Base-by-base conservation (phyloP, 352 stramenopile genomes). In the Phytophthora pinifolia region DNA sequence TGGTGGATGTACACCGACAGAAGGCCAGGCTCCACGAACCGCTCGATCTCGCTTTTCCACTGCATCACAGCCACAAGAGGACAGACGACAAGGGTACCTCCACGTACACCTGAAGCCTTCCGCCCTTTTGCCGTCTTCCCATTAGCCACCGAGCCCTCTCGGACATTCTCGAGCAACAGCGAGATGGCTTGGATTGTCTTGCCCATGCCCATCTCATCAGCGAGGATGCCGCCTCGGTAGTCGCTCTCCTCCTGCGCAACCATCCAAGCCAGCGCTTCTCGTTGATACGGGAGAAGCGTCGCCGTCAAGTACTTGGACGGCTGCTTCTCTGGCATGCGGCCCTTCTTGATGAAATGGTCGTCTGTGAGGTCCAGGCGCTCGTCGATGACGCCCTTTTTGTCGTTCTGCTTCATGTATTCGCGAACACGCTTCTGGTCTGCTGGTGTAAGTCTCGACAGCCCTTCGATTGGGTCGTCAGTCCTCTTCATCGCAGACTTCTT, bases 171-270 rank as follows among this genome's bases (percentile, higher is more conserved):
- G 1, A 99, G 64, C 22, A 99, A 98, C 8, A 96, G 75, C 6
- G 90, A 86, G 46, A 99, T 99, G 3, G 96, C 96, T 77, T 99
- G 96, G 37, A 99, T 83, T 0, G 96, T 99, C 64, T 99, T 99
- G 9, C 97, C 90, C 89, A 97, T 97, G 13, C 92, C 96, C 97
- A 99, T 99, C 76, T 99, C 96, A 55, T 99, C 97, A 0, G 96
- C 97, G 6, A 99, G 62, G 41, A 99, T 98, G 2, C 97, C 97
- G 22, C 97, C 97, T 44, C 84, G 76, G 51, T 98, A 90, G 4
- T 70, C 65, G 36, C 82, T 83, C 27, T 87, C 50, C 67, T 99
- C 97, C 75, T 99, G 96, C 2, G 56, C 67, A 15, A 75, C 83
- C 85, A 93, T 93, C 98, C 98, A 99, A 36, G 79, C 94, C 10